Percentiles rank a stretch among this genome's conserved stretches.
Conservation (phyloP, 352 stramenopile species). For the Globisporangium solare region DNA sequence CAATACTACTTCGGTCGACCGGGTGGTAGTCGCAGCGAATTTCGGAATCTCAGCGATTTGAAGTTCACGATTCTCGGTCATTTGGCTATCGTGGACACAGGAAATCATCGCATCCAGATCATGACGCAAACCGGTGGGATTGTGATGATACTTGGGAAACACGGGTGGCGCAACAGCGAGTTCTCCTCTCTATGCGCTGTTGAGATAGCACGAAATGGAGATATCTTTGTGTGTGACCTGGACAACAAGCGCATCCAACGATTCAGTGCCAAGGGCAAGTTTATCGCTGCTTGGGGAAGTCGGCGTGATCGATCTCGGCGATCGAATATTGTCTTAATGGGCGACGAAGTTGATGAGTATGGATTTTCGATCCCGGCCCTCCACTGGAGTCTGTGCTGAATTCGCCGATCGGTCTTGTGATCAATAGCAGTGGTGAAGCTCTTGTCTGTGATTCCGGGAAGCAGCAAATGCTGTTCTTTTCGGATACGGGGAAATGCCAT, state of each 20-base stretch:
- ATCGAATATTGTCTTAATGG: not conserved
- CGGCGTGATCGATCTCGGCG: slow-evolving; percentile 9
- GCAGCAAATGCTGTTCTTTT: slow-evolving; percentile 37
- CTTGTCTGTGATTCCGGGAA: slow-evolving; percentile 36
- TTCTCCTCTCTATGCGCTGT: slow-evolving; percentile 36
- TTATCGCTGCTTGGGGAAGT: slow-evolving; percentile 41
- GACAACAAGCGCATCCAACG: slow-evolving; percentile 62
- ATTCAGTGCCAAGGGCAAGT: slow-evolving; percentile 36
- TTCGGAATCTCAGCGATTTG: slow-evolving; percentile 39
- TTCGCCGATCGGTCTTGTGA: slow-evolving; percentile 17
- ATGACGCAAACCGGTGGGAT: slow-evolving; percentile 40
- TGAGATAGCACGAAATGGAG: slow-evolving; percentile 31
- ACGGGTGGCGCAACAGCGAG: slow-evolving; percentile 26
- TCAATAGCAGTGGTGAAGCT: slow-evolving; percentile 29
- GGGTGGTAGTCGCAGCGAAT: slow-evolving; percentile 39
- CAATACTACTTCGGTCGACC: slow-evolving; percentile 42
- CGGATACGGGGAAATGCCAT: slow-evolving; percentile 31
- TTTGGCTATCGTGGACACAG: slow-evolving; percentile 44
- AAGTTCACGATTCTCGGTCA: slow-evolving; percentile 49
- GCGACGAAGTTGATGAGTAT: slow-evolving; percentile 2
- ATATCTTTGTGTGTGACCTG: slow-evolving; percentile 55
- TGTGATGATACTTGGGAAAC: slow-evolving; percentile 29
- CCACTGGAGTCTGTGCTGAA: slow-evolving; percentile 27
- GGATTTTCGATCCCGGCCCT: slow-evolving; percentile 8
- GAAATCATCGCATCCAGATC: slow-evolving; percentile 56